A percentile compares a stretch with the other conserved stretches of the same genome.
Conservation (phyloP, 1,284 basidiomycete genomes). For the Gymnopus androsaceus region DNA sequence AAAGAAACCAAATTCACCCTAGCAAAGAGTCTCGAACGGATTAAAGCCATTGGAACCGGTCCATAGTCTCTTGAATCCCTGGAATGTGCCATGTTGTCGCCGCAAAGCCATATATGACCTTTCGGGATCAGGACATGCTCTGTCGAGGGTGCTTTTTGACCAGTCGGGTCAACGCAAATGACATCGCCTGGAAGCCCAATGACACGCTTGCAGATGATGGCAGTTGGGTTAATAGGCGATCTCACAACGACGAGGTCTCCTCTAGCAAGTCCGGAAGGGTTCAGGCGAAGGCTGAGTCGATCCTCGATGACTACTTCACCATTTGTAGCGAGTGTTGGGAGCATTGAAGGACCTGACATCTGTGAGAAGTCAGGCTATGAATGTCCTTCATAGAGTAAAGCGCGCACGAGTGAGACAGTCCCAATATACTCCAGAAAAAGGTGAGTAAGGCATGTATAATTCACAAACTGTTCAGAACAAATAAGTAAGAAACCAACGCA, state of each 20-base stretch:
- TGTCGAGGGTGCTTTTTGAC: slow-evolving; percentile 55
- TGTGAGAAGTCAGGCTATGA: slow-evolving; percentile 25
- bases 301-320: slow-evolving; percentile 70
- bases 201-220: slow-evolving; percentile 87
- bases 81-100: slow-evolving; percentile 86
- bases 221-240: slow-evolving; percentile 73
- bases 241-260: slow-evolving; percentile 84
- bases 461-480: slow-evolving; percentile 42
- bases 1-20: slow-evolving; percentile 52
- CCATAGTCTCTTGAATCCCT: slow-evolving; percentile 91
- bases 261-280: slow-evolving; percentile 55
- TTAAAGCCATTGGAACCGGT: slow-evolving; percentile 83
- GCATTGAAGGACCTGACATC: slow-evolving; percentile 84
- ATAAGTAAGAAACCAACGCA: not conserved
- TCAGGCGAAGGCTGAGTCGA: slow-evolving; percentile 55
- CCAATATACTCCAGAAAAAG: slow-evolving; percentile 63
- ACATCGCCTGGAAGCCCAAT: slow-evolving; percentile 90
- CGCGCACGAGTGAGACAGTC: slow-evolving; percentile 49
- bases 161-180: slow-evolving; percentile 84
- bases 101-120: slow-evolving; percentile 90
- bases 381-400: slow-evolving; percentile 13
- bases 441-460: slow-evolving; percentile 55
- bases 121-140: slow-evolving; percentile 78
- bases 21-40: slow-evolving; percentile 77
- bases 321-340: slow-evolving; percentile 70